A percentile compares a stretch with the other conserved stretches of the same genome.
phyloP scores from a whole-genome alignment of 352 stramenopile genomes.

The Globisporangium spinosum region DNA sequence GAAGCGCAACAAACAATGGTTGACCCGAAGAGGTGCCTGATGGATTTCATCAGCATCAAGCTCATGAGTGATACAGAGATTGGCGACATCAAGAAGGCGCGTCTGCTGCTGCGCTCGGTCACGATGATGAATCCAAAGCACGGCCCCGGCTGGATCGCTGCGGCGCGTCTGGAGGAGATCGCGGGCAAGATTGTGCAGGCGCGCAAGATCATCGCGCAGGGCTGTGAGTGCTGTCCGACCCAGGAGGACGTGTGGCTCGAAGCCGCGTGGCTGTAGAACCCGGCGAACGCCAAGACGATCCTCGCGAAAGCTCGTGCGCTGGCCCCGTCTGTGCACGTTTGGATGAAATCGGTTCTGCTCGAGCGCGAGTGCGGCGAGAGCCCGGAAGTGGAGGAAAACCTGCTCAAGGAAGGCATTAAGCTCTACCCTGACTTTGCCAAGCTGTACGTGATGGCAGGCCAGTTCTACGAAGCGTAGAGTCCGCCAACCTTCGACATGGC shows the following conservation, averaged over 20 bases:
- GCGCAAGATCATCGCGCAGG: constrained; percentile 97
- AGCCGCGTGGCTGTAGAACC: constrained; percentile 92
- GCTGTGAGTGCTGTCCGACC: constrained; percentile 94
- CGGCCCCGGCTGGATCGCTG: constrained; percentile 97
- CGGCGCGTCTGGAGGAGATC: constrained; percentile 96
- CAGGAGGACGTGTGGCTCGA: constrained; percentile 99
- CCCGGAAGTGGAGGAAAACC: constrained; percentile 60
- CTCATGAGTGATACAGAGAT: constrained; percentile 93
- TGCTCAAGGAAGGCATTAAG: constrained; percentile 90
- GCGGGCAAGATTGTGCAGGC: constrained; percentile 95
- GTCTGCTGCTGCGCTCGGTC: constrained; percentile 94
- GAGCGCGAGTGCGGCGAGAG: constrained; percentile 87
- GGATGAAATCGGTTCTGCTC: constrained; percentile 98
- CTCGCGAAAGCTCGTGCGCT: constrained; percentile 58
- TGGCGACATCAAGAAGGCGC: constrained; percentile 98
- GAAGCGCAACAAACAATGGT: constrained; percentile 76
- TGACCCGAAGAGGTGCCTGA: constrained; percentile 98
- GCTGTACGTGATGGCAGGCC: constrained; percentile 98
- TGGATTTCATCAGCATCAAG: constrained; percentile 93
- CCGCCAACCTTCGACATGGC: constrained; percentile 63
- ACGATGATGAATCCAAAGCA: constrained; percentile 99
- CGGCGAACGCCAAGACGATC: constrained; percentile 96
- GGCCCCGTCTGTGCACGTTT: constrained; percentile 91
- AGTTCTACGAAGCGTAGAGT: constrained; percentile 81
- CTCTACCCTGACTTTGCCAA: constrained; percentile 93